A percentile compares a stretch with the other conserved stretches of the same genome.
phyloP scores from a whole-genome alignment of 2,329 filamentous ascomycete genomes.

The Scortechinia acanthostroma region DNA sequence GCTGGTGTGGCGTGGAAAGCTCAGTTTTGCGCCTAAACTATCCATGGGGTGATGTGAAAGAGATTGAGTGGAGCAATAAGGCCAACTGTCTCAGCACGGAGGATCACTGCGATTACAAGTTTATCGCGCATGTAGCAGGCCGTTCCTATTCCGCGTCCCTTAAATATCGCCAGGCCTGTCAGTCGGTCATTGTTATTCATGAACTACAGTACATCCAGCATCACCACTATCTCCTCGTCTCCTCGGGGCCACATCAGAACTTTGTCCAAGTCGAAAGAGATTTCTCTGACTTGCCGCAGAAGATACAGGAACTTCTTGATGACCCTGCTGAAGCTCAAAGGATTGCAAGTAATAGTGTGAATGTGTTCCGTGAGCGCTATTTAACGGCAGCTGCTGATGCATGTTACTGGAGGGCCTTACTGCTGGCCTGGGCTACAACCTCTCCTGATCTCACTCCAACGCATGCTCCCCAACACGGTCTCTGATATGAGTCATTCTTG shows the following conservation, averaged over 20 bases:
- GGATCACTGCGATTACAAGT: slow-evolving; percentile 15
- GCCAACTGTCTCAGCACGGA: slow-evolving; percentile 12
- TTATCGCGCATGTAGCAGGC: slow-evolving; percentile 15
- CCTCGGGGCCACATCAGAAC: slow-evolving; percentile 35
- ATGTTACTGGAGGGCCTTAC: slow-evolving; percentile 37
- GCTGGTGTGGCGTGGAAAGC: slow-evolving; percentile 18
- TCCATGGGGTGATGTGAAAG: slow-evolving; percentile 15
- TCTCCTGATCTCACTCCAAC: slow-evolving; percentile 7
- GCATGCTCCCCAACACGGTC: slow-evolving; percentile 8
- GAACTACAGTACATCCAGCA: slow-evolving; percentile 36
- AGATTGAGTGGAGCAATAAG: slow-evolving; percentile 14
- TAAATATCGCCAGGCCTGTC: slow-evolving; percentile 19
- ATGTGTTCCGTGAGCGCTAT: slow-evolving; percentile 41
- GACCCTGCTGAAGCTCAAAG: slow-evolving; percentile 30
- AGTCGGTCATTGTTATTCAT: slow-evolving; percentile 37
- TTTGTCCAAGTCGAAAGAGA: slow-evolving; percentile 37
- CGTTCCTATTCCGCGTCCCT: slow-evolving; percentile 5
- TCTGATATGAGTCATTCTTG: slow-evolving; percentile 20
- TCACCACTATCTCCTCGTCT: slow-evolving; percentile 33
- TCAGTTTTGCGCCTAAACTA: slow-evolving; percentile 15
- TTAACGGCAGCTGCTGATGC: slow-evolving; percentile 43
- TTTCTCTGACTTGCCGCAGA: slow-evolving; percentile 23
- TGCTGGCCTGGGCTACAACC: slow-evolving; percentile 9
- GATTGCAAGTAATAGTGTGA: slow-evolving; percentile 37
- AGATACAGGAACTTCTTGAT: slow-evolving; percentile 28